Base-by-base conservation (phyloP, 495 filamentous ascomycete genomes). In the Geopyxis carbonaria region DNA sequence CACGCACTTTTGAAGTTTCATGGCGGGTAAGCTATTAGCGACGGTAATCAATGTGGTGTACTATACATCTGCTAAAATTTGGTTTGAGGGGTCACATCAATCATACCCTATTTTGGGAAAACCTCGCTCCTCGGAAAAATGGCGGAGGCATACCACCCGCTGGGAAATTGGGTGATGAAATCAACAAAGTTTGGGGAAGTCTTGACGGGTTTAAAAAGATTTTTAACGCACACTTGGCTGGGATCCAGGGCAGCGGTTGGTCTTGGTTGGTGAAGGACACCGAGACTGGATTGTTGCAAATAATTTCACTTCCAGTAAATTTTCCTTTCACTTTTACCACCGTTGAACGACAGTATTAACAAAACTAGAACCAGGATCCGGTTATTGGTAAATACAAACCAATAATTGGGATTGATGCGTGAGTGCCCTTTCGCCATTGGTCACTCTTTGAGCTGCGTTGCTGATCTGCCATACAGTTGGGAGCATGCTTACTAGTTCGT, bases 81-180 rank as follows among this genome's bases (percentile, higher is more conserved):
- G n/a, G n/a, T n/a, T n/a, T n/a, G n/a, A 56, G 85, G 49, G 87
- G 87, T 32, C 87, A 95, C 64, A 58, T 89, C 55, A 95, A 94
- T 68, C 87, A 95, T 69, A 70, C 70, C 18, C 72, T 95, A 29
- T 95, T 95, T 72, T 95, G 89, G 89, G 83, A 95, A 69, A 94
- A 94, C 69, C 67, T 94, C 32, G 78, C 84, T 10, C 87, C 86
- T 18, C 78, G 76, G 46, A 42, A 36, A 7, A 19, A 22, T 16
- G 47, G 89, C 44, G 89, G 91, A 48, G 84, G 87, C 51, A 73
- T 78, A 45, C 80, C 72, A 8, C 67, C 75, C 0, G 63, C 59
- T 6, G 78, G 78, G 7, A 52, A 59, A 25, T 61, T 83, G 21
- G 61, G 62, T 51, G 70, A 66, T 44, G 78, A 77, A 40, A 91